Conservation (phyloP, 1,284 basidiomycete species). For the Ustilago shanxiensis region DNA sequence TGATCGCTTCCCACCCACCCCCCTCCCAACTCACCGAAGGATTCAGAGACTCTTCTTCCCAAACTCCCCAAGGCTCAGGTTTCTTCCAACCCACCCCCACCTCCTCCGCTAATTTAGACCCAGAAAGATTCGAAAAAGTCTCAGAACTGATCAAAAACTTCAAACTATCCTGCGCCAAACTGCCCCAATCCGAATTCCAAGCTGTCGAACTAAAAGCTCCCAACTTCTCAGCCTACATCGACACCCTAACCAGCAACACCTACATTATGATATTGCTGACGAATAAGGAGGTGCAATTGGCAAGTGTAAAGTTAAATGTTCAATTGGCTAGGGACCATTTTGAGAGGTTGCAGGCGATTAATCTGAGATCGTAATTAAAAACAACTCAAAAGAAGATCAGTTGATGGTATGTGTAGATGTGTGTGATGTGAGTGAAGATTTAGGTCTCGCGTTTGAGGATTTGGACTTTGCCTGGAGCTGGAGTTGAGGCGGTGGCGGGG, state of each 20-base stretch:
- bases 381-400: no score
- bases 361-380: slow-evolving; percentile 18
- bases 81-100: slow-evolving; percentile 26
- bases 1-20: slow-evolving; percentile 75
- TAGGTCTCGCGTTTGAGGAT: slow-evolving; percentile 34
- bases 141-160: slow-evolving; percentile 95
- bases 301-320: slow-evolving; percentile 85
- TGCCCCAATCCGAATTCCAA: slow-evolving; percentile 61
- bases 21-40: slow-evolving; percentile 21
- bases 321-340: slow-evolving; percentile 84
- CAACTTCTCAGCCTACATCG: slow-evolving; percentile 87
- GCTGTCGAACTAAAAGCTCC: slow-evolving; percentile 68
- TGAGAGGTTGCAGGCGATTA: slow-evolving; percentile 71
- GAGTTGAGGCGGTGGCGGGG: background rate
- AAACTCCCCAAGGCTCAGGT: slow-evolving; percentile 22
- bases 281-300: slow-evolving; percentile 86
- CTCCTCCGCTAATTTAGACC: slow-evolving; percentile 73
- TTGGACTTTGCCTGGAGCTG: slow-evolving; percentile 24
- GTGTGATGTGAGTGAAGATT: background rate
- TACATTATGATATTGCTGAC: slow-evolving; percentile 91
- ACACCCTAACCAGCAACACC: slow-evolving; percentile 92
- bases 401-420: background rate
- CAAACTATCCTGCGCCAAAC: slow-evolving; percentile 80
- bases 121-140: slow-evolving; percentile 92
- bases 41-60: slow-evolving; percentile 30